phyloP scores from a whole-genome alignment of 176 grass and related monocot species.

The Phyllostachys edulis region DNA sequence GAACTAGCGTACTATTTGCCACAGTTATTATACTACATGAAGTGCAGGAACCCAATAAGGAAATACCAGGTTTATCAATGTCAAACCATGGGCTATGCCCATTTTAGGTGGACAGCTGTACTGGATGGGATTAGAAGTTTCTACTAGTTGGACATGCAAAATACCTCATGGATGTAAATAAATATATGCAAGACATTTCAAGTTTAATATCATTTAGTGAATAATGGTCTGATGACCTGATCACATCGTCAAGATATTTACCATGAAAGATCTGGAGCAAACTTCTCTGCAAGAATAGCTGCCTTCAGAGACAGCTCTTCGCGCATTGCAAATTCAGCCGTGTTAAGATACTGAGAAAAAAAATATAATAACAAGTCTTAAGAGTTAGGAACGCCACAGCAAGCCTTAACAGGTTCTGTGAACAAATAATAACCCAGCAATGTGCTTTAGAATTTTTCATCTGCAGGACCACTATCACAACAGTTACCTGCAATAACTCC shows the following conservation, averaged over 20 bases:
- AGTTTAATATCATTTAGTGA: background rate
- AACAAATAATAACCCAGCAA: constrained; percentile 7
- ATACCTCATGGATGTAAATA: background rate
- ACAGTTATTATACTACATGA: constrained; percentile 1
- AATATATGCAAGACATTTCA: background rate
- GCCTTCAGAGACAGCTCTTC: constrained; percentile 96
- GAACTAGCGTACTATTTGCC: background rate
- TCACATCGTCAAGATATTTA: constrained; percentile 32
- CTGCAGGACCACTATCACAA: background rate
- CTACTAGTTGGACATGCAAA: background rate
- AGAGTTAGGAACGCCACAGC: constrained; percentile 24
- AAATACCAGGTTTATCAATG: constrained; percentile 13
- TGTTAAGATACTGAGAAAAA: constrained; percentile 86
- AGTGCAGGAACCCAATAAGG: background rate
- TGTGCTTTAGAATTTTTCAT: background rate
- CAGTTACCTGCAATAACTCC: constrained; percentile 90
- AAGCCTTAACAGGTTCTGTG: constrained; percentile 4
- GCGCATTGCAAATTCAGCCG: constrained; percentile 95
- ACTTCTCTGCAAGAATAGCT: constrained; percentile 97
- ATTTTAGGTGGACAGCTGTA: constrained; percentile 10
- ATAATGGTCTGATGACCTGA: background rate
- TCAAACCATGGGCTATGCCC: background rate
- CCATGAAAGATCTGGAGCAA: constrained; percentile 99
- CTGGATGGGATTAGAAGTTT: background rate
- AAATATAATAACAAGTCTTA: constrained; percentile 27